Base-by-base conservation (phyloP, 2,329 filamentous ascomycete species). In the Xylariales sp. region DNA sequence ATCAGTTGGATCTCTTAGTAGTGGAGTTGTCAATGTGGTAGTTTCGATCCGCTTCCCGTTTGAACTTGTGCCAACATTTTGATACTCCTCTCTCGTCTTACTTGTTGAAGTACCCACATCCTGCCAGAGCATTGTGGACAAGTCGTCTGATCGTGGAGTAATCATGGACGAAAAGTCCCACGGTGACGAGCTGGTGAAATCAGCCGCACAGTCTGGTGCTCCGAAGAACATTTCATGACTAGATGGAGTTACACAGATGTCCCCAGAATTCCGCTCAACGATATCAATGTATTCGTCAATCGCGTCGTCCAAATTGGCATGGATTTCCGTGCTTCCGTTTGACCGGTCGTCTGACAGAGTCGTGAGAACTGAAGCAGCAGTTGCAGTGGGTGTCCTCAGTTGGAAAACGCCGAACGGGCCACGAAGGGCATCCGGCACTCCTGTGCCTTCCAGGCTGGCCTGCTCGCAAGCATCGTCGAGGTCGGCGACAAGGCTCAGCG, bases 401-500 rank as follows among this genome's bases (percentile, higher is more conserved):
- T 35, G 39, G 27, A 48, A 34, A 41, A 53, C n/a, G 28, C 53
- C 15, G 37, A 47, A 20, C 29, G 44, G 37, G 20, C 5, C 48
- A 10, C 20, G 17, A 12, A 19, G 13, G 6, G 20, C 16, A 15
- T 16, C n/a, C 20, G 29, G 20, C 30, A 6, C 53, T 29, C 16
- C 18, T n/a, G 23, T 30, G 28, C 10, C n/a, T 12, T 19, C 16
- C 13, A 33, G 23, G 21, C 8, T 21, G 15, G 23, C 29, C 29
- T 32, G 17, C 15, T 38, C 28, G 20, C 27, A 40, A 18, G 29
- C 31, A 17, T 28, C 37, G 28, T 56, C 35, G 41, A 59, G 33
- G 37, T 56, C 54, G 5, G 49, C 40, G 15, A 59, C 21, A 6
- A 55, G 35, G 10, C 49, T 44, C 4, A 45, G 33, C 5, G 51